Evolutionary conservation across 805 yeast species (phyloP).

Genomic region (Candida parachauliodes): DNA sequence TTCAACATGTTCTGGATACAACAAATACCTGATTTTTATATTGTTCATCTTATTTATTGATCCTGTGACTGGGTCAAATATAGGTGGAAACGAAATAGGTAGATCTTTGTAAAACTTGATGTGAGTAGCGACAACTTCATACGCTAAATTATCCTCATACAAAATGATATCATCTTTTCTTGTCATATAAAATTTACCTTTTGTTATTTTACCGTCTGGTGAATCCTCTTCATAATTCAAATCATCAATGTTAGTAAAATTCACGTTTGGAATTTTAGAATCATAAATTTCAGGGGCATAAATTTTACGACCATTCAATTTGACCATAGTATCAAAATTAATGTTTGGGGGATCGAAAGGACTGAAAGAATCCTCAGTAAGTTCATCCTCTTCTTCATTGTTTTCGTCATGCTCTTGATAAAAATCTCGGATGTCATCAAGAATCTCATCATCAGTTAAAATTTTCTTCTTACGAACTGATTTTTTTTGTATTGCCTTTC

Average conservation of each 20-base stretch:
- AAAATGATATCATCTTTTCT: conserved; percentile 17
- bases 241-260: conserved; percentile 12
- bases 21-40: conserved; percentile 29
- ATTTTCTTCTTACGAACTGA: conserved; percentile 9
- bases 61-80: conserved; percentile 15
- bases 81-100: conserved; percentile 36
- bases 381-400: conserved; percentile 17
- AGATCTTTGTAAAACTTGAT: conserved; percentile 29
- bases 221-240: not conserved
- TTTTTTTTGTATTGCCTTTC: conserved; percentile 1
- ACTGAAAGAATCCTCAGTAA: conserved; percentile 28
- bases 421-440: conserved; percentile 5
- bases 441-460: conserved; percentile 11
- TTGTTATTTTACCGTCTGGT: conserved; percentile 1
- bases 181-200: conserved; percentile 14
- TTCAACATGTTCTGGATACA: conserved; percentile 48
- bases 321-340: conserved; percentile 26
- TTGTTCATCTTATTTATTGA: conserved; percentile 24
- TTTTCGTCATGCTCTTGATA: conserved; percentile 1
- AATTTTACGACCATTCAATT: conserved; percentile 24
- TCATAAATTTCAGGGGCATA: conserved; percentile 29
- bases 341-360: conserved; percentile 40
- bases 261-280: conserved; percentile 18
- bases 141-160: conserved; percentile 27
- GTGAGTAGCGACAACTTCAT: conserved; percentile 25